Conservation (phyloP, 352 stramenopile species). For the Aphanomyces stellatus region DNA sequence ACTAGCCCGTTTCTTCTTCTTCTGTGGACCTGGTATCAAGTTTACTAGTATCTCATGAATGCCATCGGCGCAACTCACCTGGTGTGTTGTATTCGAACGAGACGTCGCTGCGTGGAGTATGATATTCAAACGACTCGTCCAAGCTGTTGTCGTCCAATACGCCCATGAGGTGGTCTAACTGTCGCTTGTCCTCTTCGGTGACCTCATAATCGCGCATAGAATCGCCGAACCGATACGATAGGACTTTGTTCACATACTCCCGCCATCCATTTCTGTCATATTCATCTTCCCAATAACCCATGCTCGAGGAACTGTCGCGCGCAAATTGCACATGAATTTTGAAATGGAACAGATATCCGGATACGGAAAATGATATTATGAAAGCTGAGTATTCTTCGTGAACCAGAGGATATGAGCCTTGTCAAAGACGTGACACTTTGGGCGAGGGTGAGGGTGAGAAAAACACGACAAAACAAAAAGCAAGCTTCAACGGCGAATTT, state of each 20-base stretch:
- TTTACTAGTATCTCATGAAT: not conserved
- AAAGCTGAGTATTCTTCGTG: too few species aligned
- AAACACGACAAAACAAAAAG: too few species aligned
- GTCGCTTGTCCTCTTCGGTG: not conserved
- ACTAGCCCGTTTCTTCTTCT: constrained; percentile 8
- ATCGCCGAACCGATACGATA: not conserved
- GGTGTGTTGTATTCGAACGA: constrained; percentile 72
- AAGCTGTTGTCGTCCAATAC: not conserved
- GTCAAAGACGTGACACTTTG: too few species aligned
- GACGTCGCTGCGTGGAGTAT: constrained; percentile 17
- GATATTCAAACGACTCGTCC: constrained; percentile 8
- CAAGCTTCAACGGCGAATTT: too few species aligned
- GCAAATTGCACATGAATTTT: not conserved
- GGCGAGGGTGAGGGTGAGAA: too few species aligned
- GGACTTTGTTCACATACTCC: not conserved
- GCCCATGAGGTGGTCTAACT: not conserved
- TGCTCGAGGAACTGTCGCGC: not conserved
- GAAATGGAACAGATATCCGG: not conserved
- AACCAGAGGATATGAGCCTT: too few species aligned
- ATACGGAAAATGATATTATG: too few species aligned
- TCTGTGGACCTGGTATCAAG: not conserved
- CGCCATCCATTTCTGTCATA: constrained; percentile 9
- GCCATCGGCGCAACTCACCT: not conserved
- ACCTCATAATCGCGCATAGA: not conserved
- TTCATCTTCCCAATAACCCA: constrained; percentile 2